Evolutionary conservation across 2,329 filamentous ascomycete species (phyloP).

Genomic region (Huntiella decipiens): DNA sequence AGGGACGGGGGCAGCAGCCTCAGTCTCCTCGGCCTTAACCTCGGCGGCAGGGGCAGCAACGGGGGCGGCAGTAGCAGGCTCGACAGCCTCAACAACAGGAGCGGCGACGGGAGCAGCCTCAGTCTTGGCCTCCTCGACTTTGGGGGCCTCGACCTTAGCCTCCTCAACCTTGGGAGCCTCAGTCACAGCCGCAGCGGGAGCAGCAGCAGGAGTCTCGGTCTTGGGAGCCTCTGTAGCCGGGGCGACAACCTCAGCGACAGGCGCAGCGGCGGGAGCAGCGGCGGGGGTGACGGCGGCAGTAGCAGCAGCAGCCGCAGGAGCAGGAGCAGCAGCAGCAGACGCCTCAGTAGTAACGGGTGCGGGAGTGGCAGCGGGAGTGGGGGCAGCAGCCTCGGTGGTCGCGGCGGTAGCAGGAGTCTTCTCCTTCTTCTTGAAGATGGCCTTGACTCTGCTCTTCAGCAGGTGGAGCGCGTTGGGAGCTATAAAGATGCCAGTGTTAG

Average conservation of each 20-base stretch:
- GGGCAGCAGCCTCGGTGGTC: background rate
- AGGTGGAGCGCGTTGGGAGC: conserved; percentile 33
- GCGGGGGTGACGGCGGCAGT: background rate
- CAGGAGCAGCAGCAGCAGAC: conserved; percentile 1
- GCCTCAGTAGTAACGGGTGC: background rate
- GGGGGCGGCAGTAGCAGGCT: conserved; percentile 12
- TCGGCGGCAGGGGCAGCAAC: conserved; percentile 15
- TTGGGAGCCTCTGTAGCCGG: background rate
- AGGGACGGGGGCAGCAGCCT: conserved; percentile 12
- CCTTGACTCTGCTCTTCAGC: conserved; percentile 36
- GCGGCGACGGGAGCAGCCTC: background rate
- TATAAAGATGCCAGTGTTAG: conserved; percentile 14
- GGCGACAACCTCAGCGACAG: background rate
- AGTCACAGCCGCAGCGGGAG: background rate
- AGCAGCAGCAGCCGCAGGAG: background rate
- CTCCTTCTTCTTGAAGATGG: conserved; percentile 30
- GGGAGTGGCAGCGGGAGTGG: conserved; percentile 1
- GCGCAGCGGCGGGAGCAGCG: background rate
- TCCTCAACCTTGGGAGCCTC: background rate
- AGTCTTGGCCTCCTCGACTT: conserved; percentile 11
- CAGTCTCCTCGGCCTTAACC: conserved; percentile 16
- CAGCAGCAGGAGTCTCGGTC: background rate
- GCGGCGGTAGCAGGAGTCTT: conserved; percentile 12
- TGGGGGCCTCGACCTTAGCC: conserved; percentile 12
- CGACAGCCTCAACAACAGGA: conserved; percentile 13